Conservation (phyloP, 495 filamentous ascomycete species). For the Articulospora tetracladia region DNA sequence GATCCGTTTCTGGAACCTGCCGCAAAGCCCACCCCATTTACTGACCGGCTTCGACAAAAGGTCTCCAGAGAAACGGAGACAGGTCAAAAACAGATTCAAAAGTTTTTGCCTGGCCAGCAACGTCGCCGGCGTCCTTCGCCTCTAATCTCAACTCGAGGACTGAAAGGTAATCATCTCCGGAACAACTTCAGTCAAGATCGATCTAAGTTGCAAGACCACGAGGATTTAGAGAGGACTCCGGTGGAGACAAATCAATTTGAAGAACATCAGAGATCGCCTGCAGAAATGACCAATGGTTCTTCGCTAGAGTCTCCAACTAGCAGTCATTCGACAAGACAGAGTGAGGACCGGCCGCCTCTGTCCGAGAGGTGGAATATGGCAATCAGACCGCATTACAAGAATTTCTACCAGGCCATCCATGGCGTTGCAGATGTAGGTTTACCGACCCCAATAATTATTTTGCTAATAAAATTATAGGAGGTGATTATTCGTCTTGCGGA, state of each 20-base stretch:
- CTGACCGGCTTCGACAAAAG: slow-evolving; percentile 2
- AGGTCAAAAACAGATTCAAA: not conserved
- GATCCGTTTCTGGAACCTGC: slow-evolving; percentile 17
- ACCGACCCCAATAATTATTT: not conserved
- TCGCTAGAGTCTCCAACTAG: slow-evolving; percentile 1
- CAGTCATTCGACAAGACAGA: not conserved
- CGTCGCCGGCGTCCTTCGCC: not conserved
- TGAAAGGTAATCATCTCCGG: too few species aligned
- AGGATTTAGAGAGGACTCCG: not conserved
- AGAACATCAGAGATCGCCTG: not conserved
- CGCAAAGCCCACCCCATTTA: slow-evolving; percentile 11
- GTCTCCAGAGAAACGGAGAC: not conserved
- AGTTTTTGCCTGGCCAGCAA: not conserved
- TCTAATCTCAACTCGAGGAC: not conserved
- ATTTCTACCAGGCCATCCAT: slow-evolving; percentile 10
- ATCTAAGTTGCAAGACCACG: not conserved
- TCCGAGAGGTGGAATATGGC: slow-evolving; percentile 18
- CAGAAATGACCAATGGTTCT: slow-evolving; percentile 9
- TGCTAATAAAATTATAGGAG: slow-evolving; percentile 13
- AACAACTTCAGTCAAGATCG: not conserved
- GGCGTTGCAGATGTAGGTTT: slow-evolving; percentile 19
- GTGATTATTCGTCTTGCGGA: slow-evolving; percentile 18
- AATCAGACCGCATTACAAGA: slow-evolving; percentile 20
- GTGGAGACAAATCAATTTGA: not conserved
- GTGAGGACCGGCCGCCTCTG: not conserved